Evolutionary conservation across 345 rosid species (phyloP), one percentile per base, ranked within the genome.

Genomic region (Boechera retrofracta): DNA sequence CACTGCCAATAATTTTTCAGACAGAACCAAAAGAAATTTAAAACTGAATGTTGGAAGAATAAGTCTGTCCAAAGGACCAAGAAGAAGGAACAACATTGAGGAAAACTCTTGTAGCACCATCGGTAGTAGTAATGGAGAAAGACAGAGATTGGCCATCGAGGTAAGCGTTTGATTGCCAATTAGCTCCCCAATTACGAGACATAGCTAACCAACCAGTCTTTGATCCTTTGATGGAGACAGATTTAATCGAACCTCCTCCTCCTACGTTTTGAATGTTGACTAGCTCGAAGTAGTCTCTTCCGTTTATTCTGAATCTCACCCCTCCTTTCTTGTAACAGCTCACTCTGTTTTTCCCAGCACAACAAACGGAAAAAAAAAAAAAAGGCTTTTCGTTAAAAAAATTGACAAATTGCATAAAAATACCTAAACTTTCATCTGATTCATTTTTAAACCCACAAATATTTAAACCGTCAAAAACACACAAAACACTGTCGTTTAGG

Each of bases 131-230:
- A 81, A 90, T 76, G 74, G 80, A 73, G 82, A 94, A 91, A 33
- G 98, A 94, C 59, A 94, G 69, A 24, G 95, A 78, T 75, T 94
- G 98, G 1, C 89, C 93, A 31, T 94, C 81, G 28, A 94, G 92
- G 75, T 90, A 87, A 15, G 86, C 75, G 72, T 94, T 94, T 6
- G 97, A 90, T 75, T 94, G 98, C 98, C 98, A 94, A 47, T 94
- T 90, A 36, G 96, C 87, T 36, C 98, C 97, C 98, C 98, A 90
- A 54, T 94, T 94, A 49, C 97, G 88, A 13, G 97, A 90, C 97
- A 90, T 90, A 1, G 97, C 63, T 76, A 80, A 76, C 98, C 97
- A 94, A 16, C 82, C 83, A 0, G 91, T 91, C 52, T 82, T 91
- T 28, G 97, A 85, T 29, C 97, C 97, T 80, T 90, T 91, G 10